These are phyloP conservation scores for Nannizzia gypsea DNA, from an alignment of 2,329 filamentous ascomycete genomes.

Conservation along the genomic window DNA sequence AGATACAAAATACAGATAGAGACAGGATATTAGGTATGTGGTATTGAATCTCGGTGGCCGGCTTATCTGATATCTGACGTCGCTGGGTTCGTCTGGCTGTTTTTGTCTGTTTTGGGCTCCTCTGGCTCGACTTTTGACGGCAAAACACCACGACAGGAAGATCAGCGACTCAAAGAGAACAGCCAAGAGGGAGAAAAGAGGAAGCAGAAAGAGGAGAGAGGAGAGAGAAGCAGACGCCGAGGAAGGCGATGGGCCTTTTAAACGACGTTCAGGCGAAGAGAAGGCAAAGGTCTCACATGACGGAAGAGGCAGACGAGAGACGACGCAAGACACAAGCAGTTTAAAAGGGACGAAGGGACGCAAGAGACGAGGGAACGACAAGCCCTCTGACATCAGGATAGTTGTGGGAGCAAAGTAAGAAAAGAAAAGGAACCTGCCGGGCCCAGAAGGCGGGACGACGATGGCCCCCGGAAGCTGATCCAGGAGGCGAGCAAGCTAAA, in stretches of 20 bases:
- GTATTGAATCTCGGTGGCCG: neutral
- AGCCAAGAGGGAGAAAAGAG: neutral
- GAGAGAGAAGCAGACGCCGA: neutral
- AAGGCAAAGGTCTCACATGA: slow-evolving; percentile 2
- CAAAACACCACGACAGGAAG: neutral
- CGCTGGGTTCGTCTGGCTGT: too few species aligned
- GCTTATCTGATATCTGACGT: neutral
- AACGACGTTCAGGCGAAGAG: neutral
- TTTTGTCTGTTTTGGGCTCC: too few species aligned
- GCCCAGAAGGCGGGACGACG: neutral
- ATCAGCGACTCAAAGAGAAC: neutral
- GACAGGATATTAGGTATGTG: neutral
- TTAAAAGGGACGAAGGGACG: neutral
- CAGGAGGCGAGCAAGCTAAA: too few species aligned
- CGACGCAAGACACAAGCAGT: neutral
- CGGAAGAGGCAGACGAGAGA: neutral
- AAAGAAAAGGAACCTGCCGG: neutral
- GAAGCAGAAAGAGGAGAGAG: neutral
- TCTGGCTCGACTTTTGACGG: too few species aligned
- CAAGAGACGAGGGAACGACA: neutral
- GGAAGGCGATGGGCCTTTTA: neutral
- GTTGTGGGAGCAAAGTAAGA: too few species aligned
- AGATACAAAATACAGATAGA: neutral
- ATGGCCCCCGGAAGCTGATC: neutral
- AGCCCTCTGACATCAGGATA: neutral